Percentiles rank a stretch among this genome's conserved stretches.
Evolutionary conservation across 2,329 filamentous ascomycete species (phyloP).

Genomic region (Raffaelea deltoideospora): DNA sequence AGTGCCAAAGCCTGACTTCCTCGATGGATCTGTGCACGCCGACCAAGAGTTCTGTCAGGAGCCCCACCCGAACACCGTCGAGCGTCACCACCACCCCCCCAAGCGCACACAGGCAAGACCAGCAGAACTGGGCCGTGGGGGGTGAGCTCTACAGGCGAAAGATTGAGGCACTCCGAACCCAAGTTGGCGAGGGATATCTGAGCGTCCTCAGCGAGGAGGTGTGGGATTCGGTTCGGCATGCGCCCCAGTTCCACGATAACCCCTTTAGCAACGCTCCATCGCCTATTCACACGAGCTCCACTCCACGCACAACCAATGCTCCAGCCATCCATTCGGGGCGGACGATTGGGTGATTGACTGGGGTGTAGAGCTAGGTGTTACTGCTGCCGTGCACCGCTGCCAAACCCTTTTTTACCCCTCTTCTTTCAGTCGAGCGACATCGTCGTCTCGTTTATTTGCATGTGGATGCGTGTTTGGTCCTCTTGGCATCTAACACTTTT

Average conservation of each 20-base stretch:
- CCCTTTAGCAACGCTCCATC: conserved; percentile 21
- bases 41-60: conserved; percentile 4
- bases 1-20: too few species aligned
- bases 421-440: too few species aligned
- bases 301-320: conserved; percentile 21
- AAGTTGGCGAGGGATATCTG: conserved; percentile 78
- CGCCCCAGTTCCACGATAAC: conserved; percentile 21
- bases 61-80: conserved; percentile 4
- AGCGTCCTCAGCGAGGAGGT: conserved; percentile 70
- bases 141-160: conserved; percentile 76
- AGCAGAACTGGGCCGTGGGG: conserved; percentile 47
- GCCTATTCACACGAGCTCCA: conserved; percentile 20
- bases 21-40: too few species aligned
- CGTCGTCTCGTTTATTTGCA: too few species aligned
- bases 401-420: too few species aligned
- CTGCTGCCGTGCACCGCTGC: too few species aligned
- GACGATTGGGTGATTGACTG: conserved; percentile 32
- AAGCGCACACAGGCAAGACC: conserved; percentile 19
- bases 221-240: conserved; percentile 32
- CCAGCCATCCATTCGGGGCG: conserved; percentile 39
- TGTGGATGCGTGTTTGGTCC: too few species aligned
- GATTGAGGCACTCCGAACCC: conserved; percentile 70
- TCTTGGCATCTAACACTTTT: too few species aligned
- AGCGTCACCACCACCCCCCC: background rate
- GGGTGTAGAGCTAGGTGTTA: too few species aligned